Evolutionary conservation across 2,329 filamentous ascomycete genomes (phyloP).

Genomic region (Aspergillus thermomutatus): DNA sequence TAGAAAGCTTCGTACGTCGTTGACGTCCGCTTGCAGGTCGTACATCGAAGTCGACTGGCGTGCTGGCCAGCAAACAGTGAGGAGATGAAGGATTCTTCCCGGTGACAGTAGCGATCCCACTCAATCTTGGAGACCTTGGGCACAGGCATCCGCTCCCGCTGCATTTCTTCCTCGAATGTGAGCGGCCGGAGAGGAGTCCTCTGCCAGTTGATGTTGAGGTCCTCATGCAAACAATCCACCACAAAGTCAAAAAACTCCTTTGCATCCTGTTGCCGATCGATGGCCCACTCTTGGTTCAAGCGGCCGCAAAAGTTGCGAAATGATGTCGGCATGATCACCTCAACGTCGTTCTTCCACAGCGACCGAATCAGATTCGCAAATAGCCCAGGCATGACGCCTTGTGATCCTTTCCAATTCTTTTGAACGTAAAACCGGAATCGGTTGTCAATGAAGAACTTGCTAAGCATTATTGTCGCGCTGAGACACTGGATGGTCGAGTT

Average conservation of each 20-base stretch:
- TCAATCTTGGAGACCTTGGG: conserved; percentile 67
- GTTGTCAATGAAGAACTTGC: conserved; percentile 62
- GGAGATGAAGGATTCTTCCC: conserved; percentile 72
- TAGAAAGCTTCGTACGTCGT: conserved; percentile 70
- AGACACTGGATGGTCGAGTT: conserved; percentile 86
- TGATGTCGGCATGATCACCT: conserved; percentile 57
- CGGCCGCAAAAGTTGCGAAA: conserved; percentile 63
- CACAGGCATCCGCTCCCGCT: conserved; percentile 58
- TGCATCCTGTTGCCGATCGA: conserved; percentile 79
- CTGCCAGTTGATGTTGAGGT: conserved; percentile 70
- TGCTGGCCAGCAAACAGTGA: conserved; percentile 74
- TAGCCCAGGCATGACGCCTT: conserved; percentile 60
- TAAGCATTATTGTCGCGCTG: conserved; percentile 64
- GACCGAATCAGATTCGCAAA: conserved; percentile 61
- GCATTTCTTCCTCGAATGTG: conserved; percentile 58
- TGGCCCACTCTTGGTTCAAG: conserved; percentile 66
- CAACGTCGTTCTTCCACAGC: conserved; percentile 59
- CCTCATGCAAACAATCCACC: conserved; percentile 76
- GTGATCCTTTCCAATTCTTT: conserved; percentile 63
- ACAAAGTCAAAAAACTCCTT: conserved; percentile 86
- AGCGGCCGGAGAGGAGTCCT: conserved; percentile 56
- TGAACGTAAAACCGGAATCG: conserved; percentile 60
- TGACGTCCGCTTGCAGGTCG: conserved; percentile 59
- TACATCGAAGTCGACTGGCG: conserved; percentile 59
- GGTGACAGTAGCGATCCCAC: conserved; percentile 68